Evolutionary conservation across 2,329 filamentous ascomycete species (phyloP).

Genomic region (Calonectria honghensis): DNA sequence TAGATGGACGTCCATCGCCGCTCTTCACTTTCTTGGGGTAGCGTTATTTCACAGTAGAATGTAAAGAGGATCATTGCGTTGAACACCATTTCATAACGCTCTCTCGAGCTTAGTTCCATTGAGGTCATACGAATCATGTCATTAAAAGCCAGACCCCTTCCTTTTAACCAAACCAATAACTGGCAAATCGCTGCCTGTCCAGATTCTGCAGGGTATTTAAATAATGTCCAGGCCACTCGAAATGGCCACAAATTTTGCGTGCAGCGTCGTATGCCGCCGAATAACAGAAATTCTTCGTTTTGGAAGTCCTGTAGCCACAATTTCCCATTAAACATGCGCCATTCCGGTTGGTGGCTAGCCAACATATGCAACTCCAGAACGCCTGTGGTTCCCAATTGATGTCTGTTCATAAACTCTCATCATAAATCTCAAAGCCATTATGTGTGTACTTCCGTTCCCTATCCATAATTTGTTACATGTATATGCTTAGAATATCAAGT

Average conservation of each 20-base stretch:
- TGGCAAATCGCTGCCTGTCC: background rate
- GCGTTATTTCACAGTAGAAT: background rate
- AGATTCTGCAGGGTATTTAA: conserved; percentile 4
- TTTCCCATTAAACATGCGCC: conserved; percentile 10
- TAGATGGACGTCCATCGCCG: background rate
- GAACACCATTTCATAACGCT: background rate
- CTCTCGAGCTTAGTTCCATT: background rate
- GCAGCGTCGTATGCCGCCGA: conserved; percentile 9
- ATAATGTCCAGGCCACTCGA: conserved; percentile 9
- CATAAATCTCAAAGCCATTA: conserved; percentile 3
- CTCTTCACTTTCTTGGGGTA: background rate
- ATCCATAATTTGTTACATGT: background rate
- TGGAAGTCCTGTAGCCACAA: background rate
- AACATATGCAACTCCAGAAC: conserved; percentile 16
- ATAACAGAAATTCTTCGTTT: background rate
- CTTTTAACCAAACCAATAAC: background rate
- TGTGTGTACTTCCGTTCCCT: background rate
- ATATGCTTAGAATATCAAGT: background rate
- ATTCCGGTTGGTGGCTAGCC: conserved; percentile 1
- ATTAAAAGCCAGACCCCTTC: background rate
- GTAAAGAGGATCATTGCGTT: background rate
- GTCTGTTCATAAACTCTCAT: conserved; percentile 17
- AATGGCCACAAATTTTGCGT: background rate
- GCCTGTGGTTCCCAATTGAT: conserved; percentile 29
- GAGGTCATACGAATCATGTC: background rate